Evolutionary conservation across 2,329 filamentous ascomycete species (phyloP).

Genomic region (Fusarium oligoseptatum): DNA sequence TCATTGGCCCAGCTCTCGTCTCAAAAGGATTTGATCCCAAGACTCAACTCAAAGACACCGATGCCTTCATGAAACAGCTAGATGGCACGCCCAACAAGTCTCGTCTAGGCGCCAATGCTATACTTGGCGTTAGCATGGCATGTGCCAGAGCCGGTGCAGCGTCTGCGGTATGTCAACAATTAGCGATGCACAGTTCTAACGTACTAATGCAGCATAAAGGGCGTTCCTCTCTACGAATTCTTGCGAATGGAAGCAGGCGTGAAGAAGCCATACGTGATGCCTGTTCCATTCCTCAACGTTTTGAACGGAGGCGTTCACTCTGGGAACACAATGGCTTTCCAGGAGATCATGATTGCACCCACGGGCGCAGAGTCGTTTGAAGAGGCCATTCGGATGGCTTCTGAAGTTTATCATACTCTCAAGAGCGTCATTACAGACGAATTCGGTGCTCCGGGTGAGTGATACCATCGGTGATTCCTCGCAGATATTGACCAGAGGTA

Average conservation of each 20-base stretch:
- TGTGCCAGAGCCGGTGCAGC: conserved; percentile 2
- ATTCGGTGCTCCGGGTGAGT: neutral
- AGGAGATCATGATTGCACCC: neutral
- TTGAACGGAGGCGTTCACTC: conserved; percentile 1
- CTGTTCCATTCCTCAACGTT: neutral
- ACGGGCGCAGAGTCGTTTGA: neutral
- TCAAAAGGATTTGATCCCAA: neutral
- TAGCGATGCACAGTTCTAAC: no score
- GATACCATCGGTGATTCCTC: no score
- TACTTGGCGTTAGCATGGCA: neutral
- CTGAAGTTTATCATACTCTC: neutral
- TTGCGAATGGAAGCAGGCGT: neutral
- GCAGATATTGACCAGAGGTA: neutral
- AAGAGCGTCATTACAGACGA: neutral
- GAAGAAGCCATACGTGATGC: neutral
- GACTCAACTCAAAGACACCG: neutral
- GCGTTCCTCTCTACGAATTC: neutral
- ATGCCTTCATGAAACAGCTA: neutral
- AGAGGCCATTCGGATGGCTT: neutral
- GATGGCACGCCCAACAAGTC: neutral
- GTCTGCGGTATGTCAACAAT: neutral
- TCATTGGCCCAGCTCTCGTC: neutral
- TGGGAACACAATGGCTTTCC: neutral
- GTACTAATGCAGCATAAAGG: neutral
- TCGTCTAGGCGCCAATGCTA: neutral